Percentiles rank a stretch among this genome's conserved stretches.
These are phyloP conservation scores for Kuraishia floccosa DNA, from an alignment of 805 yeast genomes.

Conservation along the genomic window DNA sequence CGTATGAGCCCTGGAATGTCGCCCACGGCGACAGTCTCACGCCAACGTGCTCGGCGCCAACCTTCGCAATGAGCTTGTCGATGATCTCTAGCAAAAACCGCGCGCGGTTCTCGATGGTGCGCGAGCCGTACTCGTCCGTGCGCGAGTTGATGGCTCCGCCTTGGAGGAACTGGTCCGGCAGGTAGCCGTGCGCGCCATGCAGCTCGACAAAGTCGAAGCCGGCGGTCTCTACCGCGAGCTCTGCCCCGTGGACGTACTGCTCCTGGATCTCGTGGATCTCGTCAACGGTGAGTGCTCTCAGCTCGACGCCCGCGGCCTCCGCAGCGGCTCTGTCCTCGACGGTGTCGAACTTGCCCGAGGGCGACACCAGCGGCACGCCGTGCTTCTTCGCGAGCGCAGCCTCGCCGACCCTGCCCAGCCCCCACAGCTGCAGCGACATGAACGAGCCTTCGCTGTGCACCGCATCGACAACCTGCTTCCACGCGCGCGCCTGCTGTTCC, in stretches of 20 bases:
- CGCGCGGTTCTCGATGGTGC: constrained; percentile 18
- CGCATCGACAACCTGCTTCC: constrained; percentile 28
- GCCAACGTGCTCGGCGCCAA: constrained; percentile 39
- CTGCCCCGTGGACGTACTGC: constrained; percentile 33
- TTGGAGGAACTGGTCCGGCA: constrained; percentile 35
- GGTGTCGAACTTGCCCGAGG: constrained; percentile 30
- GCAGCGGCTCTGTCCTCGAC: constrained; percentile 34
- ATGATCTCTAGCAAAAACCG: constrained; percentile 18
- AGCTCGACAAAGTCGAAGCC: constrained; percentile 58
- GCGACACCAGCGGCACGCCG: constrained; percentile 17
- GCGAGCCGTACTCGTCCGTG: constrained; percentile 56
- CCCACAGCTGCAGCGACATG: constrained; percentile 44
- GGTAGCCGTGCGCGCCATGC: constrained; percentile 56
- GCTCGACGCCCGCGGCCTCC: constrained; percentile 12
- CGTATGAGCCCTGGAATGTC: constrained; percentile 25
- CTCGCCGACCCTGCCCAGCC: constrained; percentile 34
- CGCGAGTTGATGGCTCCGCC: constrained; percentile 35
- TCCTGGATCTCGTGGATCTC: constrained; percentile 30
- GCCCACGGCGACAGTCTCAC: constrained; percentile 34
- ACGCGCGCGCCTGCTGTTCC: constrained; percentile 32
- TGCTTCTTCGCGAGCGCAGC: constrained; percentile 18
- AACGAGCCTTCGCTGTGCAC: constrained; percentile 30
- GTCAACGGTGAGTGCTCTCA: constrained; percentile 25
- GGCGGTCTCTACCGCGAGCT: constrained; percentile 33
- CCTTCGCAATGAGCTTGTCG: constrained; percentile 34